Conservation (phyloP, 2,329 filamentous ascomycete species). For the Amylocarpus encephaloides region DNA sequence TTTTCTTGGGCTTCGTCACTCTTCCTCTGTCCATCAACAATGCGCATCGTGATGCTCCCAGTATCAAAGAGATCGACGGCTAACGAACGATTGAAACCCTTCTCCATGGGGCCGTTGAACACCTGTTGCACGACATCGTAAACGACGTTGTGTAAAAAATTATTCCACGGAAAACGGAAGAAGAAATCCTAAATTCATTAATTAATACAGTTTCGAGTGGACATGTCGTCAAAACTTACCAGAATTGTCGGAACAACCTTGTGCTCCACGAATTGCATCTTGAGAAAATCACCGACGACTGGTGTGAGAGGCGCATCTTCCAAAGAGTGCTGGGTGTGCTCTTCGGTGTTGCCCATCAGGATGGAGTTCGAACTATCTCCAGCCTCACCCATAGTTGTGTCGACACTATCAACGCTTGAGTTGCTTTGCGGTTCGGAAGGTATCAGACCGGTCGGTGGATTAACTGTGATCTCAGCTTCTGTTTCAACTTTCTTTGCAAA, state of each 20-base stretch:
- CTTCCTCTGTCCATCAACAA: conserved; percentile 81
- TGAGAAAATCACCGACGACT: conserved; percentile 89
- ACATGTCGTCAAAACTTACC: conserved; percentile 47
- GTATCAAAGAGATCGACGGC: conserved; percentile 91
- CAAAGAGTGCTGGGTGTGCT: conserved; percentile 15
- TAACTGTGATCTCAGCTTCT: not conserved
- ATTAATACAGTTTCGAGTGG: conserved; percentile 13
- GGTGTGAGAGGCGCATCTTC: conserved; percentile 37
- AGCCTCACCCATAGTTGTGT: conserved; percentile 31
- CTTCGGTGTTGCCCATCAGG: conserved; percentile 25
- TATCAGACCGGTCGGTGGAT: conserved; percentile 6
- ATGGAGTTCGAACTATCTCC: conserved; percentile 28
- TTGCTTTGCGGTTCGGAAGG: conserved; percentile 21
- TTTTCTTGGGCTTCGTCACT: conserved; percentile 81
- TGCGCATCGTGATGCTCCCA: conserved; percentile 82
- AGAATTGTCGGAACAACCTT: conserved; percentile 92
- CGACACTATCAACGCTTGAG: conserved; percentile 20
- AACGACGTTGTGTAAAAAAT: conserved; percentile 97
- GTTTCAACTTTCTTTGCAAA: conserved; percentile 41
- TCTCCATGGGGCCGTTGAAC: conserved; percentile 96
- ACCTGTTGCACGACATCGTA: conserved; percentile 99
- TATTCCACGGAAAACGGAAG: conserved; percentile 98
- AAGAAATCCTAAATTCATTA: conserved; percentile 70
- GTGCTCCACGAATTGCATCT: conserved; percentile 94
- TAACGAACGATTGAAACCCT: conserved; percentile 82